These are phyloP conservation scores for Gonium pectorale DNA, from an alignment of 139 green algal genomes.

Conservation along the genomic window DNA sequence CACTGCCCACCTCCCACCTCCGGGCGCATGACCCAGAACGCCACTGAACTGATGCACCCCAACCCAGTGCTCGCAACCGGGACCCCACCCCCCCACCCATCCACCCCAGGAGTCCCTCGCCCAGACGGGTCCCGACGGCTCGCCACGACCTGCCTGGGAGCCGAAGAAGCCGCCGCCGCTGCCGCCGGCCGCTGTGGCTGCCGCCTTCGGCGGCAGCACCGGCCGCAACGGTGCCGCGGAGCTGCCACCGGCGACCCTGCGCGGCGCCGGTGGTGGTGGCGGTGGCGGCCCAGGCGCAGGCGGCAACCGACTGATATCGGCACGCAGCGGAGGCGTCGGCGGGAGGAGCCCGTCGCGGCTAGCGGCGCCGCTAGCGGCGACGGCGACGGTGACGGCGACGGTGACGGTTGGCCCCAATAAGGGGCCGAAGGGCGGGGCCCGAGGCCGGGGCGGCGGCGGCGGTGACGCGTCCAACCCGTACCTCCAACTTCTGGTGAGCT, in stretches of 20 bases:
- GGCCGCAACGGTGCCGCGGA: too few relatives aligned
- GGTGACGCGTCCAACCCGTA: background rate
- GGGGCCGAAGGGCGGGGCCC: background rate
- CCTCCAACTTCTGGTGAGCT: background rate
- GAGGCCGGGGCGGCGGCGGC: background rate
- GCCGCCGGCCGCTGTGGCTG: too few relatives aligned
- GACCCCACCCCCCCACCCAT: background rate
- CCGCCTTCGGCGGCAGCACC: too few relatives aligned
- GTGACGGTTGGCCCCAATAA: background rate
- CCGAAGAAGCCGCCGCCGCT: background rate
- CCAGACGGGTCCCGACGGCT: too few relatives aligned
- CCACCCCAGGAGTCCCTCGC: background rate
- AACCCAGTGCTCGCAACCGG: background rate
- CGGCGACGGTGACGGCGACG: background rate
- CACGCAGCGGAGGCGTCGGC: background rate
- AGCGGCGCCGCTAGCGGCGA: background rate
- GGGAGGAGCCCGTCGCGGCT: background rate
- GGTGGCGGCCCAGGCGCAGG: too few relatives aligned
- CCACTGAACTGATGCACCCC: background rate
- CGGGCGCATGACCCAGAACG: background rate
- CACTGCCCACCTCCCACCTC: background rate
- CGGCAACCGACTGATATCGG: background rate
- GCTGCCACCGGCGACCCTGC: too few relatives aligned
- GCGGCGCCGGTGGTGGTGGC: too few relatives aligned
- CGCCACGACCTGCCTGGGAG: too few relatives aligned